phyloP scores from a whole-genome alignment of 1,284 basidiomycete species.

The Ustilago shanxiensis region DNA sequence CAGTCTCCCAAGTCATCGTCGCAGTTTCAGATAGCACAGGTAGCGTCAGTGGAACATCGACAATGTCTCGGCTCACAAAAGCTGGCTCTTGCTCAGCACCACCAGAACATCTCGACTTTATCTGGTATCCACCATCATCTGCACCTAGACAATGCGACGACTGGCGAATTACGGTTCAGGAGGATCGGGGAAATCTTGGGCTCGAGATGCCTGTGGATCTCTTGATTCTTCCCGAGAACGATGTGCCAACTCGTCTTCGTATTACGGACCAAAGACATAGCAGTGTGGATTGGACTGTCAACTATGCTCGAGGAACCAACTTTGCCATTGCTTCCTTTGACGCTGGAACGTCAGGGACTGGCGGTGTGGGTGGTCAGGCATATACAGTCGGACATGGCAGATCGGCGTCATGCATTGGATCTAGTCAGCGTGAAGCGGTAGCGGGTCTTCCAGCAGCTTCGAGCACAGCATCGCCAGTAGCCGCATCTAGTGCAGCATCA shows the following conservation, averaged over 20 bases:
- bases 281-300: conserved; percentile 46
- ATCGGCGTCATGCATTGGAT: conserved; percentile 19
- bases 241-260: conserved; percentile 27
- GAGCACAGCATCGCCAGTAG: conserved; percentile 22
- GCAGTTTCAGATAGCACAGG: conserved; percentile 49
- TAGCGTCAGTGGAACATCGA: conserved; percentile 27
- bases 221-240: conserved; percentile 45
- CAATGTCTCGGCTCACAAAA: conserved; percentile 17
- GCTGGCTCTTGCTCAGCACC: conserved; percentile 36
- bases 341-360: conserved; percentile 34
- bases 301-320: conserved; percentile 42
- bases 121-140: conserved; percentile 39
- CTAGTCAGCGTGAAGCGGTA: conserved; percentile 17
- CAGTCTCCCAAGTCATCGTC: conserved; percentile 35
- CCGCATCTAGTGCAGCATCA: conserved; percentile 10
- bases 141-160: conserved; percentile 40
- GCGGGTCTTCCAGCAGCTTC: conserved; percentile 34
- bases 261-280: conserved; percentile 16
- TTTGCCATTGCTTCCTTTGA: conserved; percentile 46
- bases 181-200: conserved; percentile 43
- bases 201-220: conserved; percentile 45
- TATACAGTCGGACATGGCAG: conserved; percentile 38
- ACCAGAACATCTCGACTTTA: conserved; percentile 46
- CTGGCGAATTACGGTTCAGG: conserved; percentile 46
- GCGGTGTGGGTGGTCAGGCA: conserved; percentile 38